Evolutionary conservation across 345 rosid genomes (phyloP).

Genomic region (Sisymbrium altissimum): DNA sequence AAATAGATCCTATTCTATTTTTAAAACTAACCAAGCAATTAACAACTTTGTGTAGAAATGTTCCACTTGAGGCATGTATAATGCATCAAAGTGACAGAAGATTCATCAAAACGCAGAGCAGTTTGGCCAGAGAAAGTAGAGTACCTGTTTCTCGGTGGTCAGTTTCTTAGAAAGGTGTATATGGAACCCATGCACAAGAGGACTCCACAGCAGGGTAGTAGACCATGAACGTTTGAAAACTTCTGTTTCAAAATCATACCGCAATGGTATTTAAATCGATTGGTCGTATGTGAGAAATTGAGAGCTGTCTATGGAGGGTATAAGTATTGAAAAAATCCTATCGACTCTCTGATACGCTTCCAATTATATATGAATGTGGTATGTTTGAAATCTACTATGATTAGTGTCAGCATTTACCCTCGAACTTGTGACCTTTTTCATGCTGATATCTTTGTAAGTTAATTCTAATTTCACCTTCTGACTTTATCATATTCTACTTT

Average conservation of each 20-base stretch:
- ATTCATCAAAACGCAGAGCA: background rate
- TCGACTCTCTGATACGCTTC: background rate
- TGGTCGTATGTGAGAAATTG: background rate
- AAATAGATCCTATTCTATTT: no score
- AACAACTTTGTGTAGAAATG: background rate
- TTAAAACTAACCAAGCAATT: no score
- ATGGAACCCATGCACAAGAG: background rate
- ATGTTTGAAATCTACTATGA: background rate
- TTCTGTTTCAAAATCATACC: background rate
- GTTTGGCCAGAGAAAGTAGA: background rate
- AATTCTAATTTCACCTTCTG: no score
- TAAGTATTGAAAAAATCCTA: background rate
- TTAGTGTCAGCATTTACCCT: background rate
- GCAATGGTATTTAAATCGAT: background rate
- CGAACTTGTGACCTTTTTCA: background rate
- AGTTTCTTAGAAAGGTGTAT: background rate
- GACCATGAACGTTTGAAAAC: background rate
- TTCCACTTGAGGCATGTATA: background rate
- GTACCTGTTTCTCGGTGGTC: background rate
- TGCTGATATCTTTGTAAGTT: background rate
- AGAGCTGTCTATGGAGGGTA: background rate
- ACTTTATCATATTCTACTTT: no score
- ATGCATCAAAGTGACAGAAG: background rate
- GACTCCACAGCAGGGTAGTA: background rate
- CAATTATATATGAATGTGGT: background rate